A percentile compares a stretch with the other conserved stretches of the same genome.
Evolutionary conservation across 306 rosid genomes (phyloP).

Genomic region (Prinsepia uniflora): DNA sequence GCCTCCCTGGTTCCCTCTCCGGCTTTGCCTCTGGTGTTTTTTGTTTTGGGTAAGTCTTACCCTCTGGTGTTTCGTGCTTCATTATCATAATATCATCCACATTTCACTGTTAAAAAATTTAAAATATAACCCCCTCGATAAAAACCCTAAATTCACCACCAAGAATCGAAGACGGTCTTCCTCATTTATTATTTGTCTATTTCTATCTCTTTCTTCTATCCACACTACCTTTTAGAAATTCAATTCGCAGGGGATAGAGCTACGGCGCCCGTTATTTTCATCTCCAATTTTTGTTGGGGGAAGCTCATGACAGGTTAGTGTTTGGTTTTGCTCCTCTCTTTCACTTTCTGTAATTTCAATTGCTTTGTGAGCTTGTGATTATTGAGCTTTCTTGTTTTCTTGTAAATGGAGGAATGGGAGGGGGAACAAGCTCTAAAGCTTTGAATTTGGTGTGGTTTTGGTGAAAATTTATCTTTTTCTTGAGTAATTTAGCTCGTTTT

Average conservation of each 20-base stretch:
- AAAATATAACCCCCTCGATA: conserved; percentile 5
- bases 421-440: not conserved
- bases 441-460: conserved; percentile 2
- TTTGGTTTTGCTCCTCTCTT: not conserved
- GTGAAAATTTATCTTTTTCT: not conserved
- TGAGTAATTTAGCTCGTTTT: not conserved
- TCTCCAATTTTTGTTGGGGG: not conserved
- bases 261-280: not conserved
- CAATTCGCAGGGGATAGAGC: conserved; percentile 2
- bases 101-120: not conserved
- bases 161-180: not conserved
- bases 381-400: conserved; percentile 9
- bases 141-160: conserved; percentile 30
- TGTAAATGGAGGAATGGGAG: conserved; percentile 17
- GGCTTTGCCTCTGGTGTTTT: not conserved
- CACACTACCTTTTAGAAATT: not conserved
- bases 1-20: not conserved
- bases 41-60: no score
- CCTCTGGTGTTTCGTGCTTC: conserved; percentile 6
- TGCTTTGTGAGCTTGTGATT: conserved; percentile 1
- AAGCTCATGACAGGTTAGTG: conserved; percentile 18
- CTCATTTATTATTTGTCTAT: conserved; percentile 5
- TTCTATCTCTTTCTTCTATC: conserved; percentile 19
- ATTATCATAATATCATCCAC: conserved; percentile 25
- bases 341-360: not conserved